These are phyloP conservation scores for Mucor indicus DNA, from an alignment of 371 early-diverging fungal genomes.

Conservation along the genomic window DNA sequence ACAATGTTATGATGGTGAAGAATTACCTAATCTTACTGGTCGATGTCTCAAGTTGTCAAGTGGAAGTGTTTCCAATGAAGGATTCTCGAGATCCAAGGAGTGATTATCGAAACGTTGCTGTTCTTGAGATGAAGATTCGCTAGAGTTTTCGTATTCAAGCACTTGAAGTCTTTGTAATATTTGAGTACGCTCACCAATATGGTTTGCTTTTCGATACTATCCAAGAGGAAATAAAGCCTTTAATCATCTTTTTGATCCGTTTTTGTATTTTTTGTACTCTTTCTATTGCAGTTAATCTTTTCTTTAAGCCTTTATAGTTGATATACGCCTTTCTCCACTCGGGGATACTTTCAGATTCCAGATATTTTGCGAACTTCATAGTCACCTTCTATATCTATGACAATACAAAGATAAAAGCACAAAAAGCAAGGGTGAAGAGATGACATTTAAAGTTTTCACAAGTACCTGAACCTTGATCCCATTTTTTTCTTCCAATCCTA, in stretches of 20 bases:
- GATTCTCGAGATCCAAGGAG: not conserved
- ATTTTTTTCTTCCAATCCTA: too few relatives aligned
- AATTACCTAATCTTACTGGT: not conserved
- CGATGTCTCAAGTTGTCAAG: too few relatives aligned
- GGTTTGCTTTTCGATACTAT: conserved; percentile 10
- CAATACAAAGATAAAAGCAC: not conserved
- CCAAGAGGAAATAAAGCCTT: not conserved
- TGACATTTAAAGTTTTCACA: too few relatives aligned
- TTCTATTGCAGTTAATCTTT: conserved; percentile 60
- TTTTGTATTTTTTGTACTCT: conserved; percentile 24
- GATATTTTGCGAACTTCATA: conserved; percentile 85
- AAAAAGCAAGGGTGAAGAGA: not conserved
- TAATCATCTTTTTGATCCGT: not conserved
- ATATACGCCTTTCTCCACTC: conserved; percentile 84
- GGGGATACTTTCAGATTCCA: conserved; percentile 74
- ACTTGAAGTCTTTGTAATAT: not conserved
- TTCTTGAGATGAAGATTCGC: not conserved
- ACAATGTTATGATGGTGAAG: not conserved
- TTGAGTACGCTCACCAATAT: conserved; percentile 8
- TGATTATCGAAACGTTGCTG: not conserved
- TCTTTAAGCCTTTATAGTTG: conserved; percentile 72
- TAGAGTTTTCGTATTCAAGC: not conserved
- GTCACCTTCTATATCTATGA: too few relatives aligned
- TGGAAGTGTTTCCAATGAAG: not conserved
- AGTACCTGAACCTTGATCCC: too few relatives aligned